Base-by-base conservation (phyloP, 2,329 filamentous ascomycete genomes). In the Fusarium sp. region DNA sequence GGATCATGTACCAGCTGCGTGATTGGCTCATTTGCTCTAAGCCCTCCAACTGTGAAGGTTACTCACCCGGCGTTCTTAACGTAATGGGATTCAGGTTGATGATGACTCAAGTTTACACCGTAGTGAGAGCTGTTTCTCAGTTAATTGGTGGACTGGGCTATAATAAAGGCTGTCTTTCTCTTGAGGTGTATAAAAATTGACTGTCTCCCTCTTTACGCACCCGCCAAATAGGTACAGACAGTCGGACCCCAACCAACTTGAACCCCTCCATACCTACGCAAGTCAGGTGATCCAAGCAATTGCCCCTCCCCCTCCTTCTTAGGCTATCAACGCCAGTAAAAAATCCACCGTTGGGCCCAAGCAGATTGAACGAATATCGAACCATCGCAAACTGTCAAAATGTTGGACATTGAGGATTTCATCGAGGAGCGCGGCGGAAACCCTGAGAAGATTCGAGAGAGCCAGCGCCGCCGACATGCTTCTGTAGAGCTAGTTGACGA, bases 371-470 rank as follows among this genome's bases (percentile, higher is more conserved):
- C 51, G 31, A 59, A 58, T 51, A 70, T 64, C 57, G 51, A 62
- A 72, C 58, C 57, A 65, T 59, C 37, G 35, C 29, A 58, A 65
- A 50, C 49, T 55, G 60, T 57, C 72, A 80, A 65, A 33, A 93
- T 93, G 91, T 85, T 93, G 71, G 92, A 94, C 82, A 85, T 93
- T 56, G 85, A 87, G 72, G 91, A 94, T 77, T 93, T 95, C 77
- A 90, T 95, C 75, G 81, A 87, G 77, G 93, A 97, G 80, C 91
- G 94, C 74, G 96, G 95, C 71, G 96, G 96, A 73, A 89, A 98
- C 81, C 93, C 94, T 17, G 91, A 97, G 77, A 90, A 90, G 82
- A 96, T 99, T 80, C 91, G 92, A 79, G 93, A 97, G 80, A 96
- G 91, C 69, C 96, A 99, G 81, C 88, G 91, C 72, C 90, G 89